phyloP scores from a whole-genome alignment of 495 filamentous ascomycete species.

The Choiromyces venosus region DNA sequence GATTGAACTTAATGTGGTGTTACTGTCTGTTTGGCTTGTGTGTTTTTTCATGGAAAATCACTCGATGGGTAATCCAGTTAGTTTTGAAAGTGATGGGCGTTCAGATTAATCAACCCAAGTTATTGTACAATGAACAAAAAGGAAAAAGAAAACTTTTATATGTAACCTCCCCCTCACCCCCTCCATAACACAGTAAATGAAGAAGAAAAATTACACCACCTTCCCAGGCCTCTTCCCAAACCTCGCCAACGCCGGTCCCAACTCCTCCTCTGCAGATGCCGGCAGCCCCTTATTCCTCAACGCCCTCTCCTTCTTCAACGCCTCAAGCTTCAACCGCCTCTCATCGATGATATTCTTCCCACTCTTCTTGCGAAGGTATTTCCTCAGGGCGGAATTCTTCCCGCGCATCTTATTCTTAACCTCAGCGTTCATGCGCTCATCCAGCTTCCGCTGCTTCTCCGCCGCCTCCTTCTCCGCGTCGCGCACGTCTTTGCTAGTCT shows the following conservation, averaged over 20 bases:
- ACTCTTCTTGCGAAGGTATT: constrained; percentile 83
- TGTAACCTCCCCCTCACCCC: not conserved
- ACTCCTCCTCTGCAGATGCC: constrained; percentile 51
- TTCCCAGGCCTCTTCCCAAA: constrained; percentile 51
- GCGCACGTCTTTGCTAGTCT: constrained; percentile 62
- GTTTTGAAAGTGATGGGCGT: too few species aligned
- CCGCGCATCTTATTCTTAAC: constrained; percentile 69
- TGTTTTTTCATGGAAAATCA: not conserved
- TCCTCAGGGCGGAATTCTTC: constrained; percentile 83
- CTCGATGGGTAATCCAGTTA: not conserved
- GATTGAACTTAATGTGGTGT: too few species aligned
- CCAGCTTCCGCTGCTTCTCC: constrained; percentile 42
- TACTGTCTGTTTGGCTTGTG: not conserved
- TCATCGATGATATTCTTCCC: constrained; percentile 90
- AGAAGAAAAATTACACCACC: constrained; percentile 21
- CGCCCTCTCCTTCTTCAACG: constrained; percentile 59
- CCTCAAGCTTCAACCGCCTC: constrained; percentile 63
- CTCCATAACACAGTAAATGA: not conserved
- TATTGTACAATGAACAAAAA: not conserved
- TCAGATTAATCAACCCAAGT: not conserved
- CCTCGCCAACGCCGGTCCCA: constrained; percentile 66
- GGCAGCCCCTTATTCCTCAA: constrained; percentile 61
- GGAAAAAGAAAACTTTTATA: not conserved
- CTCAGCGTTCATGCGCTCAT: constrained; percentile 63
- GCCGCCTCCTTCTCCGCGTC: constrained; percentile 59